Base-by-base conservation (phyloP, 164 flowering plant species). In the Magnolia sinica region DNA sequence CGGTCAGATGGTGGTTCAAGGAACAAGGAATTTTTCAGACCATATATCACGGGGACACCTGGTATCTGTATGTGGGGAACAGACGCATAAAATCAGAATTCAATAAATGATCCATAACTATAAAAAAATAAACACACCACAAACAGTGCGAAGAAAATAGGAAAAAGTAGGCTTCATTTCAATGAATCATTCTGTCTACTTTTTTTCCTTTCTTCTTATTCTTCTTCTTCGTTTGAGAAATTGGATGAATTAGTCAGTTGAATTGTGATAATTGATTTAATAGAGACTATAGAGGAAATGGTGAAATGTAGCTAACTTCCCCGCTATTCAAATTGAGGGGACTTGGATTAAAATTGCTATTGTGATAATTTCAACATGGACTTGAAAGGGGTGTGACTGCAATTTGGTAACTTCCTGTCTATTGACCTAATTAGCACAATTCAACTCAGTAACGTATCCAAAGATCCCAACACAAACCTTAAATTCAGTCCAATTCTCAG, bases 11-110 rank as follows among this genome's bases (percentile, higher is more conserved):
- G 96, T 69, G 83, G 87, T 76, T 93, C 97, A 72, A 96, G 85
- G 65, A 87, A 79, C 69, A 96, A 84, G 20, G 97, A 87, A 68
- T 90, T 91, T 76, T 91, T 84, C 52, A 91, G 82, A 68, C 87
- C 96, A 85, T 68, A 93, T 67, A 94, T 79, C 37, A 88, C 70
- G 71, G 99, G 99, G 8, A 93, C 98, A 80, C 92, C 92, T 22
- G 98, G 95, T 70, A 89, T 77, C 99, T 96, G 87, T 79, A 80
- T 22, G n/a, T 67, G 75, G 66, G 6, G 75, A 73, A 74, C 1
- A 31, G 4, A 67, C 51, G 20, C 18, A 5, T 27, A 22, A 70
- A 11, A 70, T 70, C 50, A 70, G 29, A 31, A 1, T 68, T 14
- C 45, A 68, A 14, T 31, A 31, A 68, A 24, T 9, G 71, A 29